These are phyloP conservation scores for Macroventuria anomochaeta DNA, from an alignment of 2,329 filamentous ascomycete species.

Conservation along the genomic window DNA sequence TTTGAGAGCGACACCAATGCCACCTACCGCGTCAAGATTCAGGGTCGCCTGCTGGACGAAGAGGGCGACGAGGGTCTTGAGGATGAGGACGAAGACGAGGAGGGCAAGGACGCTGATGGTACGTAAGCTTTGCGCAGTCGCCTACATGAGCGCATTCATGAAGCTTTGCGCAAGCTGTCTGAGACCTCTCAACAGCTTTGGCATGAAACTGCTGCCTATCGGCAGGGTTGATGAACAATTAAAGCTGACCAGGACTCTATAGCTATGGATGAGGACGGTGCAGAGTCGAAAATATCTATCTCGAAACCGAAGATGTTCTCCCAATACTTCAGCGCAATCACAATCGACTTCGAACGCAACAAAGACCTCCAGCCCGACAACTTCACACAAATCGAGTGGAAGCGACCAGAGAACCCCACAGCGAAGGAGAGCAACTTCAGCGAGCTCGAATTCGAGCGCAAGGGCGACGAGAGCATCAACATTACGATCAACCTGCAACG, in stretches of 20 bases:
- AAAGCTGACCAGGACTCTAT: conserved; percentile 5
- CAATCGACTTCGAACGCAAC: conserved; percentile 64
- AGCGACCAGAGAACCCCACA: conserved; percentile 72
- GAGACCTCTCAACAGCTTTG: too few relatives aligned
- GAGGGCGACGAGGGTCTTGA: conserved; percentile 45
- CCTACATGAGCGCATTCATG: not conserved
- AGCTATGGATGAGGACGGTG: conserved; percentile 61
- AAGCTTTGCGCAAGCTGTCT: not conserved
- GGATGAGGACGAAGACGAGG: conserved; percentile 42
- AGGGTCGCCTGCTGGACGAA: conserved; percentile 76
- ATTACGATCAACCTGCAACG: conserved; percentile 85
- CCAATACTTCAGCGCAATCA: conserved; percentile 82
- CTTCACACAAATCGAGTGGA: conserved; percentile 78
- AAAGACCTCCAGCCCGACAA: conserved; percentile 70
- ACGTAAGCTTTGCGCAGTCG: conserved; percentile 10
- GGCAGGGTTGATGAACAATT: not conserved
- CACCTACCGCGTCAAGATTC: conserved; percentile 88
- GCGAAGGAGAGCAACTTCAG: conserved; percentile 81
- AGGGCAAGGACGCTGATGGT: conserved; percentile 58
- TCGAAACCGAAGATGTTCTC: conserved; percentile 66
- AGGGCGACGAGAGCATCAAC: conserved; percentile 90
- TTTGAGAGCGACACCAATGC: conserved; percentile 79
- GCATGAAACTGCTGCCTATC: not conserved
- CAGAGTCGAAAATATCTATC: conserved; percentile 40
- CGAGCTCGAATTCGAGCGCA: conserved; percentile 87